phyloP scores from a whole-genome alignment of 2,329 filamentous ascomycete species.

The Verruconis gallopava region DNA sequence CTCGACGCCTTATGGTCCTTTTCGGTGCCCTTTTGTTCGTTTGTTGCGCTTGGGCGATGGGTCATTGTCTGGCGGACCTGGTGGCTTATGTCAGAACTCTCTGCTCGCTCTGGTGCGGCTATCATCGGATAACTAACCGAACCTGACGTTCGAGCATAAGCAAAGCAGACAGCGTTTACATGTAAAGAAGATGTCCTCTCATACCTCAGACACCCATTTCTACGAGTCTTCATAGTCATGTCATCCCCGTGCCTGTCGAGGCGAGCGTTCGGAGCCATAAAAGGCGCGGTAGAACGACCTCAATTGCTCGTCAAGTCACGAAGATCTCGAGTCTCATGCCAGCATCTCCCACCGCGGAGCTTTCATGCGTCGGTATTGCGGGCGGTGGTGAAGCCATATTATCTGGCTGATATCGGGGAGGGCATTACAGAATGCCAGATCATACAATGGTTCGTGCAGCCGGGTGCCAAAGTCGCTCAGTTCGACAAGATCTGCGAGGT shows the following conservation, averaged over 20 bases:
- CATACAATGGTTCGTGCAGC: slow-evolving; percentile 98
- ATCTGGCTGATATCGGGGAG: slow-evolving; percentile 78
- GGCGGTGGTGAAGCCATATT: slow-evolving; percentile 58
- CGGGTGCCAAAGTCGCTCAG: slow-evolving; percentile 88
- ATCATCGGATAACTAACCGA: no score
- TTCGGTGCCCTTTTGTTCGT: no score
- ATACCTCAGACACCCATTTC: no score
- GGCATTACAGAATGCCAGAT: slow-evolving; percentile 96
- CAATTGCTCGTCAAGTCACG: neutral
- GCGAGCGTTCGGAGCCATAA: neutral
- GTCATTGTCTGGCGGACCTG: no score
- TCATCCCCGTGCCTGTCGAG: neutral
- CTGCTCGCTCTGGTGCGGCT: no score
- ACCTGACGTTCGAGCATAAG: no score
- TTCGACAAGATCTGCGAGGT: slow-evolving; percentile 98
- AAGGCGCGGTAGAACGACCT: neutral
- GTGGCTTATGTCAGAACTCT: no score
- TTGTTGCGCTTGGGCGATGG: no score
- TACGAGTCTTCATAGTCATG: no score
- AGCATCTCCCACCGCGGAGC: slow-evolving; percentile 17
- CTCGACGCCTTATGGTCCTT: no score
- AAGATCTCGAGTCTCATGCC: neutral
- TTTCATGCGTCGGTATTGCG: slow-evolving; percentile 23
- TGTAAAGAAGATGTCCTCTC: no score
- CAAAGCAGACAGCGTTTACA: no score